Percentiles rank a stretch among this genome's conserved stretches.
Conservation (phyloP, 345 rosid species). For the Punica granatum region DNA sequence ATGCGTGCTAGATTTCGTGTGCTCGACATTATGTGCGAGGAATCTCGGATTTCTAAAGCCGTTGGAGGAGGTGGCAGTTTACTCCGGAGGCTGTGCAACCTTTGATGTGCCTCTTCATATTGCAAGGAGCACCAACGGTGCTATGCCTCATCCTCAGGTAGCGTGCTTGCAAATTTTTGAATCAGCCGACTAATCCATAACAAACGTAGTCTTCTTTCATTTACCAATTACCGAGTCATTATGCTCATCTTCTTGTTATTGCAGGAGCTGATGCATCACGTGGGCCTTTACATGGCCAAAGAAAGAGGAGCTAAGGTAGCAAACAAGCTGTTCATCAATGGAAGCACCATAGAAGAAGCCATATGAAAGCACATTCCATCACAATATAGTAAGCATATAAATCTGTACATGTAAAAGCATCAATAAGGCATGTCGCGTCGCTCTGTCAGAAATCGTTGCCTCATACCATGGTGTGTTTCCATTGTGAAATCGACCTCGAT, state of each 20-base stretch:
- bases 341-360: constrained; percentile 11
- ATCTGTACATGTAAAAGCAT: background rate
- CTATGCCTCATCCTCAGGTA: constrained; percentile 51
- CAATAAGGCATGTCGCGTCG: background rate
- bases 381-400: background rate
- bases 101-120: constrained; percentile 38
- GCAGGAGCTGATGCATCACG: constrained; percentile 48
- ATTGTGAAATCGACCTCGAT: too few relatives aligned
- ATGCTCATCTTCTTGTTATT: background rate
- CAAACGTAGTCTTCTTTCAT: background rate
- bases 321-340: constrained; percentile 21
- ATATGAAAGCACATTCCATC: constrained; percentile 2
- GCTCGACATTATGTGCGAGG: constrained; percentile 45
- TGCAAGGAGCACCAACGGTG: constrained; percentile 33
- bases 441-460: background rate
- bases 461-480: background rate
- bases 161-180: background rate
- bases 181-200: background rate
- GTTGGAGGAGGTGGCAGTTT: constrained; percentile 42
- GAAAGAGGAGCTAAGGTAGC: constrained; percentile 49
- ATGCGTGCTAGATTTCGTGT: constrained; percentile 57
- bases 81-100: constrained; percentile 51
- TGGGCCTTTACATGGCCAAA: constrained; percentile 52
- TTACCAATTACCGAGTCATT: background rate
- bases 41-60: constrained; percentile 41